A percentile compares a stretch with the other conserved stretches of the same genome.
Evolutionary conservation across 768 basidiomycete species (phyloP).

Genomic region (Strobilomyces confusus): DNA sequence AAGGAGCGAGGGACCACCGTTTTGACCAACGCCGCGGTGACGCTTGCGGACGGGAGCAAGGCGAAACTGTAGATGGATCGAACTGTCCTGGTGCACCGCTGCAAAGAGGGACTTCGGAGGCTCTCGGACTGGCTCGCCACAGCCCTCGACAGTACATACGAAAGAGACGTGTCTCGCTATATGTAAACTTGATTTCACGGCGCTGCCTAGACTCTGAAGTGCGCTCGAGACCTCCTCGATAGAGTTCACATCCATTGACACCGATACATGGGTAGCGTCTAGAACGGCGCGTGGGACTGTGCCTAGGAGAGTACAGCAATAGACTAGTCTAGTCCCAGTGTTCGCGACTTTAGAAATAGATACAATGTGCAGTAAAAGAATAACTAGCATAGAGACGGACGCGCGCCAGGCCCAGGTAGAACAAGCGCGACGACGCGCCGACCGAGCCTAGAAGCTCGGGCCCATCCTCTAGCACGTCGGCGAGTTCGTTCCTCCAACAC

Average conservation of each 20-base stretch:
- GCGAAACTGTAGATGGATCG: slow-evolving; percentile 48
- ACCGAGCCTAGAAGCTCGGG: background rate
- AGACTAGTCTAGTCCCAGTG: too few species aligned
- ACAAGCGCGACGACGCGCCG: background rate
- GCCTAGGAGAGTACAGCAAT: too few species aligned
- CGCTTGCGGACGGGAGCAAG: slow-evolving; percentile 52
- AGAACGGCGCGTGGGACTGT: too few species aligned
- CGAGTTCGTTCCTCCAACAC: background rate
- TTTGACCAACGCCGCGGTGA: slow-evolving; percentile 79
- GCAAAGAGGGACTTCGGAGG: background rate
- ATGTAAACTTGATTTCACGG: too few species aligned
- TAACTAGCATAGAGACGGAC: background rate
- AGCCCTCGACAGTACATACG: too few species aligned
- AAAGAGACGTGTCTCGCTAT: too few species aligned
- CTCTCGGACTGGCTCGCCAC: too few species aligned
- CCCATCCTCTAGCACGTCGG: slow-evolving; percentile 3
- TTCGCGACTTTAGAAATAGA: too few species aligned
- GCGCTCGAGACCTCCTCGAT: too few species aligned
- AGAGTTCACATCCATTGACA: too few species aligned
- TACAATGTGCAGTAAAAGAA: background rate
- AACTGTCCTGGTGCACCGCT: background rate
- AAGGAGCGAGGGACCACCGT: slow-evolving; percentile 78
- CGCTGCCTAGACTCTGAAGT: too few species aligned
- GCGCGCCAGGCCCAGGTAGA: background rate
- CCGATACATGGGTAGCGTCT: too few species aligned